Conservation (phyloP, 108 stramenopile genomes). For the Parmales sp. region DNA sequence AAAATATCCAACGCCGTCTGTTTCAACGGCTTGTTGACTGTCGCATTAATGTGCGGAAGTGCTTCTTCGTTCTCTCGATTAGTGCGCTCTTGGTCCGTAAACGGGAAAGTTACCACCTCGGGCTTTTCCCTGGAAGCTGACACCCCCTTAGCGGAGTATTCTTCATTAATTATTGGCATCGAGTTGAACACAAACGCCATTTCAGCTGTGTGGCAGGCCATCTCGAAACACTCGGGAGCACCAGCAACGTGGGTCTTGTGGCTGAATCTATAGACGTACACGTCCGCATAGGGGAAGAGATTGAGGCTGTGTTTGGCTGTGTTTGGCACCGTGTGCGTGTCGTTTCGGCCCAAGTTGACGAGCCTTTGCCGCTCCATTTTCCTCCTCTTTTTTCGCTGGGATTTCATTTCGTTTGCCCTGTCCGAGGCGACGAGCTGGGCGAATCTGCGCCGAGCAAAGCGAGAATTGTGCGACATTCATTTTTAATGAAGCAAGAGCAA, state of each 20-base stretch:
- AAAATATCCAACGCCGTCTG: neutral
- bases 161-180: slow-evolving; percentile 42
- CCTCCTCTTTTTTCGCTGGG: neutral
- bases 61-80: neutral
- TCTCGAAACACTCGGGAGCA: slow-evolving; percentile 62
- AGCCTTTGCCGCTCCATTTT: neutral
- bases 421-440: neutral
- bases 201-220: slow-evolving; percentile 73
- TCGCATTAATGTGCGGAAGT: neutral
- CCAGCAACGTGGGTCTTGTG: slow-evolving; percentile 70
- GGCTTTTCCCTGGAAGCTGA: slow-evolving; percentile 50
- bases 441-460: too few species aligned
- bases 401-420: neutral
- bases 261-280: slow-evolving; percentile 68
- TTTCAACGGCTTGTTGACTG: neutral
- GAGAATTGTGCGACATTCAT: too few species aligned
- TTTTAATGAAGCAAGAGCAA: too few species aligned
- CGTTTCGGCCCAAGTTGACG: neutral
- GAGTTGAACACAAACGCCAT: slow-evolving; percentile 70
- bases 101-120: slow-evolving; percentile 44
- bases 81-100: slow-evolving; percentile 16
- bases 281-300: slow-evolving; percentile 18
- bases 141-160: slow-evolving; percentile 40
- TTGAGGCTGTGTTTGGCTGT: neutral
- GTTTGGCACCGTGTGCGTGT: neutral